These are phyloP conservation scores for Ophiostoma himal-ulmi DNA, from an alignment of 2,329 filamentous ascomycete species.

Conservation along the genomic window DNA sequence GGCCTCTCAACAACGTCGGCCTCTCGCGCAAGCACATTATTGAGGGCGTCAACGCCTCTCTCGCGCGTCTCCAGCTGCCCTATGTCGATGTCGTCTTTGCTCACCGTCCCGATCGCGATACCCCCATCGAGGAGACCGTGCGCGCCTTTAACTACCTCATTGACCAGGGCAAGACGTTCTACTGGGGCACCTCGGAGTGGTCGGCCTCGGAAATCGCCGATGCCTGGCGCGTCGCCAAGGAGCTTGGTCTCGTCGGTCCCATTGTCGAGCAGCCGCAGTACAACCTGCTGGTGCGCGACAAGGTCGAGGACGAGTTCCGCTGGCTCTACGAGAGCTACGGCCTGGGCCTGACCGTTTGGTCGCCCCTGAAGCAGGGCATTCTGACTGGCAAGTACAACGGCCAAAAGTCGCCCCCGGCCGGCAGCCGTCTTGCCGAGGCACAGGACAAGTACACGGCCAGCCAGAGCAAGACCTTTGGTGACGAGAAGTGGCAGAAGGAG, in stretches of 20 bases:
- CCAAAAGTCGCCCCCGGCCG: slow-evolving; percentile 28
- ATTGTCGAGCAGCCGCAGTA: slow-evolving; percentile 64
- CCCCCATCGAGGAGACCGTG: slow-evolving; percentile 66
- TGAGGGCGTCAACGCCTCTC: slow-evolving; percentile 52
- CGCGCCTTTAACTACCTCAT: slow-evolving; percentile 67
- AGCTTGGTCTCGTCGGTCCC: slow-evolving; percentile 56
- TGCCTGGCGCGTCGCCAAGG: slow-evolving; percentile 55
- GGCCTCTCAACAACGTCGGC: slow-evolving; percentile 51
- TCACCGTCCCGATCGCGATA: slow-evolving; percentile 61
- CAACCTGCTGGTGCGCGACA: slow-evolving; percentile 56
- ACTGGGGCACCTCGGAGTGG: slow-evolving; percentile 70
- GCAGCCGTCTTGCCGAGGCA: slow-evolving; percentile 56
- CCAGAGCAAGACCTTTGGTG: slow-evolving; percentile 41
- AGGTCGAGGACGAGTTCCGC: slow-evolving; percentile 54
- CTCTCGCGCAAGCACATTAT: slow-evolving; percentile 57
- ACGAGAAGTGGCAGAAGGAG: slow-evolving; percentile 40
- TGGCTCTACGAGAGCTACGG: slow-evolving; percentile 52
- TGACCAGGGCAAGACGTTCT: slow-evolving; percentile 60
- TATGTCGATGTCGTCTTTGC: slow-evolving; percentile 67
- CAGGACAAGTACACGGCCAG: slow-evolving; percentile 48
- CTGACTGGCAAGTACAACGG: slow-evolving; percentile 61
- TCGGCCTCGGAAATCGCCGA: slow-evolving; percentile 61
- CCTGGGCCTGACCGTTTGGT: slow-evolving; percentile 51
- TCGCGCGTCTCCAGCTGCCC: slow-evolving; percentile 51
- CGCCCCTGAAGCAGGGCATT: slow-evolving; percentile 50